phyloP scores from a whole-genome alignment of 1,139 yeast genomes.

The Magnusiomyces ingens region DNA sequence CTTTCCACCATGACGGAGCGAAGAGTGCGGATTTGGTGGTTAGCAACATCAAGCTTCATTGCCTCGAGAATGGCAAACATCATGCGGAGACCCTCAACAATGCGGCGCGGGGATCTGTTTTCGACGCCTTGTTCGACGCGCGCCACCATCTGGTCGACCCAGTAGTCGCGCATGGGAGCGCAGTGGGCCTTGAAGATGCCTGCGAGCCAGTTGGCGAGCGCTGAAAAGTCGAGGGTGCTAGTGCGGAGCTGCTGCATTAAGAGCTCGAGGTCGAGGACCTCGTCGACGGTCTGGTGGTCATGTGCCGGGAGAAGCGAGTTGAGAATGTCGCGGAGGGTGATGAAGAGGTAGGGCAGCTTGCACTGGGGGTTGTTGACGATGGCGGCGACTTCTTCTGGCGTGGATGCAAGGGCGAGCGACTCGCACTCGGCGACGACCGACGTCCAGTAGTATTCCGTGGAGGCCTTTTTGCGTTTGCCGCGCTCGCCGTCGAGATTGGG shows the following conservation, averaged over 20 bases:
- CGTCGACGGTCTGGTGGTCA: slow-evolving; percentile 63
- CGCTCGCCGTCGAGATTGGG: slow-evolving; percentile 90
- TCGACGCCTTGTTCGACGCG: slow-evolving; percentile 58
- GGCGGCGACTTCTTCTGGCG: slow-evolving; percentile 6
- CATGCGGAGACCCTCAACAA: slow-evolving; percentile 73
- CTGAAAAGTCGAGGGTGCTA: slow-evolving; percentile 61
- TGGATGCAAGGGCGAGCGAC: slow-evolving; percentile 14
- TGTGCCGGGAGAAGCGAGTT: slow-evolving; percentile 74
- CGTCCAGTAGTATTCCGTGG: slow-evolving; percentile 79
- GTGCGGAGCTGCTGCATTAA: slow-evolving; percentile 68
- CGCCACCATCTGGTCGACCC: slow-evolving; percentile 81
- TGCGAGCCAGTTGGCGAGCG: slow-evolving; percentile 68
- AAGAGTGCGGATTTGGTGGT: slow-evolving; percentile 81
- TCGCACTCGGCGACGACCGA: slow-evolving; percentile 60
- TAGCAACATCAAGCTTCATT: slow-evolving; percentile 94
- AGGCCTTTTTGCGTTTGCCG: slow-evolving; percentile 67
- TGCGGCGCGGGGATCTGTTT: slow-evolving; percentile 45
- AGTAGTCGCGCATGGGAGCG: slow-evolving; percentile 91
- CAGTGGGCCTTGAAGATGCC: slow-evolving; percentile 73
- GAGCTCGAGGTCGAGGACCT: slow-evolving; percentile 71
- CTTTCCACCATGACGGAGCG: slow-evolving; percentile 85
- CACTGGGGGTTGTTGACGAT: slow-evolving; percentile 26
- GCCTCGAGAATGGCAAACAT: slow-evolving; percentile 84
- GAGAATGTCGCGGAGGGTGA: slow-evolving; percentile 72
- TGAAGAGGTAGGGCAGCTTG: slow-evolving; percentile 59